Percentiles rank a stretch among this genome's conserved stretches.
Evolutionary conservation across 2,329 filamentous ascomycete genomes (phyloP).

Genomic region (Alternaria viburni): DNA sequence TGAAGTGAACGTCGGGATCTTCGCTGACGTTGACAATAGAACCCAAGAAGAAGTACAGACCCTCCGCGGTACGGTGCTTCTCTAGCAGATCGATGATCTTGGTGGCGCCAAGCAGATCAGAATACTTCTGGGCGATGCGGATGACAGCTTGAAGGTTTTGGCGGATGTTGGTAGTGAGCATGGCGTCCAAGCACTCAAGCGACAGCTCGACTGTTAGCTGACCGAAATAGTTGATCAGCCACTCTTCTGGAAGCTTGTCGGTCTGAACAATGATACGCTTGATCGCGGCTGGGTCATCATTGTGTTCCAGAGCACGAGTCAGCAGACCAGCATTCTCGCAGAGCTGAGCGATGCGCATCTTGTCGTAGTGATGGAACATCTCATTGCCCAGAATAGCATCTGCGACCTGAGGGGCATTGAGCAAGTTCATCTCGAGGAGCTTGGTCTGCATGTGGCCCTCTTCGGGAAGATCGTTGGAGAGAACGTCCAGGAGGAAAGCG

Average conservation of each 20-base stretch:
- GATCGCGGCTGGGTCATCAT: slow-evolving; percentile 86
- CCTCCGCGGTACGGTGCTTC: slow-evolving; percentile 96
- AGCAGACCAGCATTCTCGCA: slow-evolving; percentile 90
- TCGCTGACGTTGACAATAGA: slow-evolving; percentile 97
- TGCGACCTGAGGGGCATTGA: slow-evolving; percentile 95
- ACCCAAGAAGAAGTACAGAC: slow-evolving; percentile 96
- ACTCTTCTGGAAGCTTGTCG: slow-evolving; percentile 88
- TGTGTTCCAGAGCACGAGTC: slow-evolving; percentile 81
- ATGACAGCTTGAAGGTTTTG: slow-evolving; percentile 95
- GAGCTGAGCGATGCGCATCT: slow-evolving; percentile 81
- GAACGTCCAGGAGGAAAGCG: slow-evolving; percentile 93
- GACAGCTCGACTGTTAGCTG: slow-evolving; percentile 95
- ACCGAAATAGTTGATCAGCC: slow-evolving; percentile 91
- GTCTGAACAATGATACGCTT: slow-evolving; percentile 89
- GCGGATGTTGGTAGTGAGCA: slow-evolving; percentile 95
- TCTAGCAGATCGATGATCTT: slow-evolving; percentile 92
- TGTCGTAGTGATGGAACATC: slow-evolving; percentile 98
- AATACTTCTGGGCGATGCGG: slow-evolving; percentile 96
- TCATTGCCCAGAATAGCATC: slow-evolving; percentile 98
- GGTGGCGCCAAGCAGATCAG: slow-evolving; percentile 87
- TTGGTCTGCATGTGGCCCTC: slow-evolving; percentile 93
- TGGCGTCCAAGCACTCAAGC: slow-evolving; percentile 90
- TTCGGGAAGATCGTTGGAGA: slow-evolving; percentile 94
- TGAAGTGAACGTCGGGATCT: slow-evolving; percentile 95
- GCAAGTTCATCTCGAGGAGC: slow-evolving; percentile 95